Evolutionary conservation across 2,329 filamentous ascomycete genomes (phyloP), one percentile per base, ranked within the genome.

Genomic region (Colletotrichum higginsianum): DNA sequence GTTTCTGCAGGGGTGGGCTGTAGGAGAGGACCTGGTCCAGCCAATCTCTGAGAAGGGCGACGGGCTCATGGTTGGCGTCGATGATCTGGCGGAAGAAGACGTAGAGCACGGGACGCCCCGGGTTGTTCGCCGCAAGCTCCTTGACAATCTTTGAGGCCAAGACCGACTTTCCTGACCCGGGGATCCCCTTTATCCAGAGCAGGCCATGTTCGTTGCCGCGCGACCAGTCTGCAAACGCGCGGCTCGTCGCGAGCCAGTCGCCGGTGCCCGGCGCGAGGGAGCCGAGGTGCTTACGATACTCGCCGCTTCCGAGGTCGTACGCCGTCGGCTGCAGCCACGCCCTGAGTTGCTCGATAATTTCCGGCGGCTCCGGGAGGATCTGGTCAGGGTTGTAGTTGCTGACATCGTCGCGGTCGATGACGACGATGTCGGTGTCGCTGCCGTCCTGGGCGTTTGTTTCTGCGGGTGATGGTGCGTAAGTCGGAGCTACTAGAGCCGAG

Each of bases 1-100:
- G 44, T 5, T 53, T 30, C 57, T 81, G 78, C 0, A 84, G 74
- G 2, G 75, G 72, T 0, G 78, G 79, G 53, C 79, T 81, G 42
- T 77, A 79, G 0, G 62, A 42, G 2, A 82, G 64, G 1, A 80
- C 16, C 65, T 83, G 82, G 35, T 74, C 77, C 6, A 81, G 73
- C 79, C 79, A 83, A 67, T 84, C 82, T 9, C 79, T 77, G 13
- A 83, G 57, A 2, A 81, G 62, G 6, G 77, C 75, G 4, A 65
- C 58, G 0, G 81, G 78, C 1, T 74, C 66, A 52, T 80, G 79
- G 49, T 83, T 83, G 0, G 79, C 78, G 23, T 80, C 76, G 55
- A 83, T 79, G 42, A 81, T 83, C 63, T 82, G 79, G 1, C 82
- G 78, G 55, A 83, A 84, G 74, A 83, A 84, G 73, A 84, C 83